These are phyloP conservation scores for Acacia pycnantha DNA, from an alignment of 331 rosid species.

Conservation along the genomic window DNA sequence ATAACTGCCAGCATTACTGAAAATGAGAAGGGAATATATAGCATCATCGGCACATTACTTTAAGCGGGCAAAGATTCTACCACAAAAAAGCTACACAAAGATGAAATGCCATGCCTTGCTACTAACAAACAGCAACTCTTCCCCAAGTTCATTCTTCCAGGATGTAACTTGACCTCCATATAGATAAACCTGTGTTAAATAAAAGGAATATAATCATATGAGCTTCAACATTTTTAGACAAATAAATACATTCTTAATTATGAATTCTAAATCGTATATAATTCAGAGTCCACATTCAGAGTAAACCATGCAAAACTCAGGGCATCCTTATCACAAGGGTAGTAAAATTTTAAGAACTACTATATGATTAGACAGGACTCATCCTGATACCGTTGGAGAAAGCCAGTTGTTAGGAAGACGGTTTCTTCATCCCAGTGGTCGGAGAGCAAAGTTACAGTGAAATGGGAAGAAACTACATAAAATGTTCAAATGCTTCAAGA, in stretches of 20 bases:
- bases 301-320: neutral
- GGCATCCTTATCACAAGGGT: neutral
- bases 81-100: slow-evolving; percentile 1
- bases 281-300: neutral
- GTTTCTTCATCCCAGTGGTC: neutral
- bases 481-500: neutral
- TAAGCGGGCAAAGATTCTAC: neutral
- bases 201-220: neutral
- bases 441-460: neutral
- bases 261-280: neutral
- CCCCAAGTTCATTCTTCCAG: slow-evolving; percentile 71
- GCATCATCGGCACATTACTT: neutral
- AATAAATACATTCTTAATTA: neutral
- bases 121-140: slow-evolving; percentile 67
- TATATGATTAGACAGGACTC: neutral
- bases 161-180: slow-evolving; percentile 71
- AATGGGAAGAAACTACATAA: neutral
- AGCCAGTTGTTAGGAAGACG: neutral
- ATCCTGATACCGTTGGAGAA: neutral
- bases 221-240: neutral
- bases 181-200: slow-evolving; percentile 46
- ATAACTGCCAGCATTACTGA: neutral
- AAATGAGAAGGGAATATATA: neutral
- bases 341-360: neutral
- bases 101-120: slow-evolving; percentile 43